These are phyloP conservation scores for Aspergillus pseudoglaucus DNA, from an alignment of 2,329 filamentous ascomycete species.

Conservation along the genomic window DNA sequence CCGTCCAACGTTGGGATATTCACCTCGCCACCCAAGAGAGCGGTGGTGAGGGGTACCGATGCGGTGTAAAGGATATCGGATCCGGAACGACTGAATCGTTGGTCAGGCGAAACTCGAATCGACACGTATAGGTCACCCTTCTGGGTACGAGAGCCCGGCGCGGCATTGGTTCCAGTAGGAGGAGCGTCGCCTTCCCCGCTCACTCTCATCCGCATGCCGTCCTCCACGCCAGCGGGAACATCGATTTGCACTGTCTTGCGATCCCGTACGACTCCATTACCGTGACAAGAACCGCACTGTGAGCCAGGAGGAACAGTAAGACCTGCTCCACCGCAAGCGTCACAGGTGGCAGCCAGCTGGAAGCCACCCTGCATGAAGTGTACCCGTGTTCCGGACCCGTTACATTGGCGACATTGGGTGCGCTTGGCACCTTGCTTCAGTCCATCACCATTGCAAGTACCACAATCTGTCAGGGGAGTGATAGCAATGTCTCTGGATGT, in stretches of 20 bases:
- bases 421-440: slow-evolving; percentile 73
- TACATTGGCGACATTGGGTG: slow-evolving; percentile 69
- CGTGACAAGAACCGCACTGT: slow-evolving; percentile 72
- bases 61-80: slow-evolving; percentile 92
- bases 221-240: slow-evolving; percentile 91
- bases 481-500: slow-evolving; percentile 81
- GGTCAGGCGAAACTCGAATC: slow-evolving; percentile 80
- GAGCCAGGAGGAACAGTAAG: slow-evolving; percentile 68
- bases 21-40: slow-evolving; percentile 83
- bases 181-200: slow-evolving; percentile 83
- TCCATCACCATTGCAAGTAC: slow-evolving; percentile 75
- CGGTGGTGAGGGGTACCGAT: slow-evolving; percentile 84
- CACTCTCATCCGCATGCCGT: slow-evolving; percentile 86
- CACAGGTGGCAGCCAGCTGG: slow-evolving; percentile 89
- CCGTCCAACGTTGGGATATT: slow-evolving; percentile 84
- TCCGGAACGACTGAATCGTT: slow-evolving; percentile 80
- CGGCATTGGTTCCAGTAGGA: slow-evolving; percentile 62
- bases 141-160: slow-evolving; percentile 57
- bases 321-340: slow-evolving; percentile 72
- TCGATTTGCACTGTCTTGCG: slow-evolving; percentile 79
- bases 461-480: slow-evolving; percentile 72
- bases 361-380: slow-evolving; percentile 90
- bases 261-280: slow-evolving; percentile 78
- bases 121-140: slow-evolving; percentile 87
- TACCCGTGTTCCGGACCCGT: slow-evolving; percentile 78